A percentile compares a stretch with the other conserved stretches of the same genome.
Evolutionary conservation across 768 basidiomycete genomes (phyloP).

Genomic region (Psilocybe tampanensis): DNA sequence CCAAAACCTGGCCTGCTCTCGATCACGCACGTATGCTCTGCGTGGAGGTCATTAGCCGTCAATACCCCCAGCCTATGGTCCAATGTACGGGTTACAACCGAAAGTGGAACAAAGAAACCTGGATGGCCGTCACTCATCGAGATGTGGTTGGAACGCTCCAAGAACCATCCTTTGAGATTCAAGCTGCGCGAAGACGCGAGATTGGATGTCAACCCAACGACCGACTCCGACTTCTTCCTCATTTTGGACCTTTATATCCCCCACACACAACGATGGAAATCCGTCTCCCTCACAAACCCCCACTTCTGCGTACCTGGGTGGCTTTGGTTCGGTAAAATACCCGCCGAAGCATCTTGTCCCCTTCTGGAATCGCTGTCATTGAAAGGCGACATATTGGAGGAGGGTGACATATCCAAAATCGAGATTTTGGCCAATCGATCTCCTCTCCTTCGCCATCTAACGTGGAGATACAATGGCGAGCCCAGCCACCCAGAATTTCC

Average conservation of each 20-base stretch:
- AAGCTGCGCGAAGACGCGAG: not conserved
- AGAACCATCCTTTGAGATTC: constrained; percentile 2
- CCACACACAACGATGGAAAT: constrained; percentile 27
- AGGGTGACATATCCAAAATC: constrained; percentile 16
- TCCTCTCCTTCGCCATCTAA: constrained; percentile 24
- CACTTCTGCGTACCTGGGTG: constrained; percentile 15
- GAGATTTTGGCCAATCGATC: constrained; percentile 23
- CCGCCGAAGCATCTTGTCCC: constrained; percentile 16
- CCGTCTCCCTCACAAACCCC: constrained; percentile 23
- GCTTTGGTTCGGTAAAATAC: constrained; percentile 18
- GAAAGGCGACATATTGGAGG: constrained; percentile 21
- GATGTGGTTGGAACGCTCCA: constrained; percentile 29
- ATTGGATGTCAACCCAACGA: not conserved
- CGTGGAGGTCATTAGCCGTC: constrained; percentile 25
- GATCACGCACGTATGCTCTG: constrained; percentile 23
- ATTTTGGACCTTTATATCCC: constrained; percentile 27
- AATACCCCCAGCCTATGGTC: constrained; percentile 17
- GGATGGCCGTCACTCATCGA: constrained; percentile 10
- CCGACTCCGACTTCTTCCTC: constrained; percentile 15
- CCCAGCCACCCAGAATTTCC: constrained; percentile 22
- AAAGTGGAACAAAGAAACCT: not conserved
- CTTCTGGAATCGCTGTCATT: constrained; percentile 28
- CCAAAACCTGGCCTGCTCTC: not conserved
- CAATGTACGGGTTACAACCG: constrained; percentile 1
- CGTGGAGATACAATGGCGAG: constrained; percentile 12